Base-by-base conservation (phyloP, 768 basidiomycete genomes). In the Leucocoprinus leucothites region DNA sequence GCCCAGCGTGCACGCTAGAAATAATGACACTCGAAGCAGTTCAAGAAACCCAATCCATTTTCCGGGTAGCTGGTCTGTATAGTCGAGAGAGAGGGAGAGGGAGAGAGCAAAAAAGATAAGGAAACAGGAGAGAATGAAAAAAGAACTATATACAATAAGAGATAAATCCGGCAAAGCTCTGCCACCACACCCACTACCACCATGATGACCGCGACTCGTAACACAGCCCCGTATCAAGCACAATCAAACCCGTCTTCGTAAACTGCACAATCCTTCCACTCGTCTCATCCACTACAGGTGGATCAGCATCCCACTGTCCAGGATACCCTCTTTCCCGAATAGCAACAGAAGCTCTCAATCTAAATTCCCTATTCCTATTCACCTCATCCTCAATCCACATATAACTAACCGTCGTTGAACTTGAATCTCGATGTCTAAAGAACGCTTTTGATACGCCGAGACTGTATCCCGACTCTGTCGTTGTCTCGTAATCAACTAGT, bases 191-290 rank as follows among this genome's bases (percentile, higher is more conserved):
- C 21, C 25, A 13, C 44, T 22, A 55, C 46, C 47, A 56, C 48
- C 54, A 56, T 9, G 40, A 49, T 19, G 47, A 35, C 25, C 41
- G 38, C 40, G 38, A 28, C 21, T 56, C 54, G 14, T 48, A 56
- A 42, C 48, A 56, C 31, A 56, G 36, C 28, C 54, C 54, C 16
- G 48, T 56, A 56, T 56, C 54, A 40, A 56, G 28, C 41, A 56
- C 54, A 56, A 56, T 56, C 41, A 56, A 36, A 19, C 54, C 54
- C 28, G 54, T 56, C 41, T 56, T 56, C 48, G 54, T 56, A 43
- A 56, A 56, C 28, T 56, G 54, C 19, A 56, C 54, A 49, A 56
- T 56, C 13, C 54, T 21, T 35, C 54, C 54, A 56, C 54, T 56
- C 2, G 31, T 19, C 28, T 56, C 54, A 56, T 56, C 54, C 26